Base-by-base conservation (phyloP, 805 yeast genomes). In the Saccharomycopsis oosterbeekiorum region DNA sequence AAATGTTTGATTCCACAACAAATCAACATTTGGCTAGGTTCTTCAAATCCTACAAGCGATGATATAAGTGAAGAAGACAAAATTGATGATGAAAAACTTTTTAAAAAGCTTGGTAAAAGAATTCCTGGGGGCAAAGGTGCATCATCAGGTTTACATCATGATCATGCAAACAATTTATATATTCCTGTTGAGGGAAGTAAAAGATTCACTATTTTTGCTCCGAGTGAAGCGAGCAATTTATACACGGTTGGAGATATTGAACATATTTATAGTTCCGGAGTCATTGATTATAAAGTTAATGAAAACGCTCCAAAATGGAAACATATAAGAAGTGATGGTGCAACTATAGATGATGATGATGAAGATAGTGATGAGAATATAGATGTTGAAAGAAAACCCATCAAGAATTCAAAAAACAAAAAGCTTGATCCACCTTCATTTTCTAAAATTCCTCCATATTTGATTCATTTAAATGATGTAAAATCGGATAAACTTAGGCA, bases 61-160 rank as follows among this genome's bases (percentile, higher is more conserved):
- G 57, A 26, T 37, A 53, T 60, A 37, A 58, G 62, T 4, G 65
- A 65, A 60, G 60, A 65, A 40, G 58, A 63, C 55, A 60, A 65
- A 1, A 70, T 71, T 55, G 68, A 73, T 17, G 80, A 81, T 0
- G 34, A 47, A 19, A 47, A 10, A 24, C 15, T 47, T 24, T 21
- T 47, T 4, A 26, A 19, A 47, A 47, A 21, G 12, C 69, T 84
- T 4, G 89, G 89, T 0, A 80, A 82, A 67, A 73, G 73, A 24
- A 71, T 85, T 0, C 86, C 89, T 0, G 80, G 81, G 0, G 8
- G 2, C 2, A 75, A 76, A 1, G 86, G 86, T 1, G 75, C 84
- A 0, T 84, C 90, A 0, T 84, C 91, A 1, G 93, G 93, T 0
- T 72, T 87, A 12, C 93, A 87, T 67, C 93, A 87, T 69, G 93